A percentile compares a stretch with the other conserved stretches of the same genome.
phyloP scores from a whole-genome alignment of 169 alveolate genomes.

The Eimeria praecox region DNA sequence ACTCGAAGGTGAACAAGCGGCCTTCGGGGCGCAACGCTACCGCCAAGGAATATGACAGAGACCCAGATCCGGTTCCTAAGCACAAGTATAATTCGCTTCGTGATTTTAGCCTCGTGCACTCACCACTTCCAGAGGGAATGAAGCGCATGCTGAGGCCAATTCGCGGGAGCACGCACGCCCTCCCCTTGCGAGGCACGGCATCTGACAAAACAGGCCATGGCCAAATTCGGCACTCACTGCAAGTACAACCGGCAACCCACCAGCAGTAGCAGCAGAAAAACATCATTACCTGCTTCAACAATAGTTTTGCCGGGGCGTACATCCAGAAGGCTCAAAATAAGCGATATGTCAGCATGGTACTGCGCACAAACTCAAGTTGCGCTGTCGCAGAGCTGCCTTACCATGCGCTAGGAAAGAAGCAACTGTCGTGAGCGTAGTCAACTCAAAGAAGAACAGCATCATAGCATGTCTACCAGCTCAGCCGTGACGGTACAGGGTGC shows the following conservation, averaged over 20 bases:
- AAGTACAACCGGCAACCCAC: not conserved
- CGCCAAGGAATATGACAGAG: slow-evolving; percentile 87
- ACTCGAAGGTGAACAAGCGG: slow-evolving; percentile 89
- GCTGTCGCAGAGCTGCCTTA: not conserved
- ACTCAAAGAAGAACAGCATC: not conserved
- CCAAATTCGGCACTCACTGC: not conserved
- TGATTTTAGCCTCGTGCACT: no score
- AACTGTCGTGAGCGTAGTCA: slow-evolving; percentile 80
- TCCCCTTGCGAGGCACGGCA: not conserved
- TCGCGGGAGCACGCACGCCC: not conserved
- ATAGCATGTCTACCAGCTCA: not conserved
- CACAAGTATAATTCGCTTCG: not conserved
- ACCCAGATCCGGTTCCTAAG: slow-evolving; percentile 90
- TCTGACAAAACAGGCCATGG: not conserved
- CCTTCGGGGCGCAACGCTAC: slow-evolving; percentile 88
- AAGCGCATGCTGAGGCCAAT: not conserved
- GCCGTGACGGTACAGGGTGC: not conserved
- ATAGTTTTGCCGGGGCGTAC: slow-evolving; percentile 88
- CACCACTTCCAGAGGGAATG: not conserved
- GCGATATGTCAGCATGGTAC: slow-evolving; percentile 91
- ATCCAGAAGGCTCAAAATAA: slow-evolving; percentile 88
- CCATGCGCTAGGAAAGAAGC: not conserved
- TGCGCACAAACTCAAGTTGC: not conserved
- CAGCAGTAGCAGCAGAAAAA: not conserved
- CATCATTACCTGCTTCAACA: slow-evolving; percentile 88